Base-by-base conservation (phyloP, 768 basidiomycete genomes). In the Ramaria rubella region DNA sequence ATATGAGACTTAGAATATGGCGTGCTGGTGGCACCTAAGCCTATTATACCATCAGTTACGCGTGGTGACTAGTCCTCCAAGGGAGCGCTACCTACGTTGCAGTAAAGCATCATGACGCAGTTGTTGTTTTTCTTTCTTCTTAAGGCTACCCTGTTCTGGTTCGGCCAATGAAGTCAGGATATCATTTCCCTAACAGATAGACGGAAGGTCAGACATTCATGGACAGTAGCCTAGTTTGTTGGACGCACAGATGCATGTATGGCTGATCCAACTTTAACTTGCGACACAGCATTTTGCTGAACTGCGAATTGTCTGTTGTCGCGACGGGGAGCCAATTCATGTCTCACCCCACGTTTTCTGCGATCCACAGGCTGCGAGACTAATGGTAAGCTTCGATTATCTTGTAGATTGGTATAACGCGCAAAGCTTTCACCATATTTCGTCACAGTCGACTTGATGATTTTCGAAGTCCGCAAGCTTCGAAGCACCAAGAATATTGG, bases 1-100 rank as follows among this genome's bases (percentile, higher is more conserved):
- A 70, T 73, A 64, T 90, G 88, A 19, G 82, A 85, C 68, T 83
- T 90, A 0, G 88, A 90, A 64, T 86, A 82, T 19, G 81, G 81
- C 1, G 75, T 70, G 36, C 68, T 70, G 5, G 75, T 72, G 3
- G 73, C 68, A 57, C 77, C 80, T 44, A 90, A 68, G 6, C 73
- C 81, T 83, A 57, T 31, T n/a, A 40, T 23, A 42, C 21, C n/a
- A 31, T 31, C 6, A 49, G 23, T 42, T 30, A 50, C 29, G 14
- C 33, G 55, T n/a, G 33, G 23, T 11, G 24, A 33, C 23, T 21
- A 27, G 50, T 46, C 11, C 15, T 12, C 61, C 12, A 14, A 61
- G 31, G n/a, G n/a, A 19, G 23, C 23, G 2, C 15, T 30, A 31
- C 74, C 34, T 61, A 87, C 88, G 81, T 72, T 83, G 75, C 43